phyloP scores from a whole-genome alignment of 2,329 filamentous ascomycete genomes.

The Aspergillus nomiae region DNA sequence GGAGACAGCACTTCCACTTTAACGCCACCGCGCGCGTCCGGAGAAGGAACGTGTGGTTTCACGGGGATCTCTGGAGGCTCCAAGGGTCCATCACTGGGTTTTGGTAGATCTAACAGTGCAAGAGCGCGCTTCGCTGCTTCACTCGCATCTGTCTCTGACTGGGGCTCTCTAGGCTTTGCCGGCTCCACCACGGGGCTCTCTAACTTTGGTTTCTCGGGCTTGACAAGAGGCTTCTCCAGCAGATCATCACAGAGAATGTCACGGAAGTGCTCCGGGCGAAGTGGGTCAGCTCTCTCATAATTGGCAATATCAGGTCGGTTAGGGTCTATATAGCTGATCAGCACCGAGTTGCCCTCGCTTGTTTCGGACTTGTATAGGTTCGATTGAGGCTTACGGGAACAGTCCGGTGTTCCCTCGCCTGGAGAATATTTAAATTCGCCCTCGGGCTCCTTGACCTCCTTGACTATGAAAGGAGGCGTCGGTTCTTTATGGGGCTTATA shows the following conservation, averaged over 20 bases:
- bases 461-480: constrained; percentile 38
- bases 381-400: constrained; percentile 40
- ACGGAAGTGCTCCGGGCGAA: constrained; percentile 36
- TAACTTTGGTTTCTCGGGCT: not conserved
- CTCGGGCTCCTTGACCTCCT: constrained; percentile 19
- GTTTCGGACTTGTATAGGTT: constrained; percentile 40
- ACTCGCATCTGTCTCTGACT: not conserved
- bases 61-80: not conserved
- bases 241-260: constrained; percentile 14
- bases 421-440: constrained; percentile 24
- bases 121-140: constrained; percentile 4
- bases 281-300: constrained; percentile 55
- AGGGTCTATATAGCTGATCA: constrained; percentile 67
- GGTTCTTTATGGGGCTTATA: constrained; percentile 31
- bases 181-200: not conserved
- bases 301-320: constrained; percentile 66
- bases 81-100: not conserved
- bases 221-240: not conserved
- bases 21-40: not conserved
- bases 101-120: not conserved
- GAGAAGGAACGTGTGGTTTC: not conserved
- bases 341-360: constrained; percentile 61
- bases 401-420: constrained; percentile 34
- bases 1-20: constrained; percentile 1
- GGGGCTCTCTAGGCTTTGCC: not conserved